These are phyloP conservation scores for Penicillium roqueforti DNA, from an alignment of 495 filamentous ascomycete species.

Conservation along the genomic window DNA sequence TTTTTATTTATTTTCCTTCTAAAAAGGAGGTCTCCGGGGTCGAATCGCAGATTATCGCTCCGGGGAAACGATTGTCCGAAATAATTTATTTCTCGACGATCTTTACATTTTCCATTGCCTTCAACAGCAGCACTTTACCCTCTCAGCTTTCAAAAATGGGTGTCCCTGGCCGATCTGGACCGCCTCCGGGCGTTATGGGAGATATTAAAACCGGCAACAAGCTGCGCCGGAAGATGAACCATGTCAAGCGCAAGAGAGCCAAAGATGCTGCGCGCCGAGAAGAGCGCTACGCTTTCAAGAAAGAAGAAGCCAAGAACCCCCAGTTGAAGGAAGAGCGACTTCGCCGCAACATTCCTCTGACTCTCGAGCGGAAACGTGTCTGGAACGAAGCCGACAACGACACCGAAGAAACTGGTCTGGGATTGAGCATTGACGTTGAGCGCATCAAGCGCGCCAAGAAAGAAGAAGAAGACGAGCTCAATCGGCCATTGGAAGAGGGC, in stretches of 20 bases:
- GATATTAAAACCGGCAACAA: constrained; percentile 59
- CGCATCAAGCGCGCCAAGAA: constrained; percentile 67
- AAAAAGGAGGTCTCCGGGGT: constrained; percentile 14
- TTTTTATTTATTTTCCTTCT: constrained; percentile 9
- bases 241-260: constrained; percentile 72
- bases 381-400: constrained; percentile 90
- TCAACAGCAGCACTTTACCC: constrained; percentile 3
- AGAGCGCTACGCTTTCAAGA: constrained; percentile 69
- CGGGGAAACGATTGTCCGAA: constrained; percentile 23
- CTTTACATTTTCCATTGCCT: constrained; percentile 9
- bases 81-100: constrained; percentile 29
- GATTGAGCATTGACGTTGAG: constrained; percentile 72
- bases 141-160: constrained; percentile 20
- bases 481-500: constrained; percentile 33
- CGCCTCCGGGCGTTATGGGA: constrained; percentile 25
- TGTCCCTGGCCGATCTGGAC: constrained; percentile 21
- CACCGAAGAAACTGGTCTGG: constrained; percentile 56
- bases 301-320: constrained; percentile 83
- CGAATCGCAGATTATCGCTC: constrained; percentile 12
- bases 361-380: constrained; percentile 81
- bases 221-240: constrained; percentile 64
- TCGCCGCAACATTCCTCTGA: constrained; percentile 73
- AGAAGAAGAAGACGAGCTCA: constrained; percentile 56
- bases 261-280: constrained; percentile 68
- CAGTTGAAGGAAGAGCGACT: constrained; percentile 64